Conservation (phyloP, 2,329 filamentous ascomycete genomes). For the Clonostachys chloroleuca region DNA sequence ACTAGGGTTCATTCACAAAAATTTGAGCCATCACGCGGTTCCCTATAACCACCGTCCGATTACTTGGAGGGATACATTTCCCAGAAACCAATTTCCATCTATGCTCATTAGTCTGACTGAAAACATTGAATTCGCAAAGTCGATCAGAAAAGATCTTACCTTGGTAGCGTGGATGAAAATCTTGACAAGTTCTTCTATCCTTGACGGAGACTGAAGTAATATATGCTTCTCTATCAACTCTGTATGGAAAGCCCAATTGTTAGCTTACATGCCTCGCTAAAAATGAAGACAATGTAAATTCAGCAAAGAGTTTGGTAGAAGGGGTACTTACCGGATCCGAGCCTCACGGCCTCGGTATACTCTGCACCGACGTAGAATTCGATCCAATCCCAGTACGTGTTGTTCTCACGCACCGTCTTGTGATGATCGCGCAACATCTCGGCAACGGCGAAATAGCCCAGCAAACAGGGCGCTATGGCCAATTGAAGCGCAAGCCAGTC, state of each 20-base stretch:
- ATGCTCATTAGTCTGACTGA: neutral
- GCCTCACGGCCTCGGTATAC: slow-evolving; percentile 67
- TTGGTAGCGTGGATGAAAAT: slow-evolving; percentile 88
- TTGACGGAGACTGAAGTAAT: slow-evolving; percentile 63
- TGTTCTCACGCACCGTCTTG: slow-evolving; percentile 57
- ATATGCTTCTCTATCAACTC: slow-evolving; percentile 74
- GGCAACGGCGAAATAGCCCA: slow-evolving; percentile 85
- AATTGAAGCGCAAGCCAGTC: slow-evolving; percentile 87
- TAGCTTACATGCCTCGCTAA: too few species aligned
- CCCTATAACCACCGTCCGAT: too few species aligned
- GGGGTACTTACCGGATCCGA: slow-evolving; percentile 58
- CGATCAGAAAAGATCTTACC: slow-evolving; percentile 36
- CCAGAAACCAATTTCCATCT: slow-evolving; percentile 54
- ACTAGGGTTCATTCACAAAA: too few species aligned
- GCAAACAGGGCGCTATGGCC: slow-evolving; percentile 77
- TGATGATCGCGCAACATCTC: slow-evolving; percentile 61
- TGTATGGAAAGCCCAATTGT: slow-evolving; percentile 17
- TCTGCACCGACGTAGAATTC: slow-evolving; percentile 81
- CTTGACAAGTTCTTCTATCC: slow-evolving; percentile 76
- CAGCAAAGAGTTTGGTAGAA: neutral
- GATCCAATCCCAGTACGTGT: slow-evolving; percentile 87
- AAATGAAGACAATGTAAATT: neutral
- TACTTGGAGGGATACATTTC: slow-evolving; percentile 41
- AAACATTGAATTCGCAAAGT: neutral
- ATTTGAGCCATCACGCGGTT: too few species aligned